These are phyloP conservation scores for Pseudocercospora ulei DNA, from an alignment of 2,329 filamentous ascomycete genomes.

Conservation along the genomic window DNA sequence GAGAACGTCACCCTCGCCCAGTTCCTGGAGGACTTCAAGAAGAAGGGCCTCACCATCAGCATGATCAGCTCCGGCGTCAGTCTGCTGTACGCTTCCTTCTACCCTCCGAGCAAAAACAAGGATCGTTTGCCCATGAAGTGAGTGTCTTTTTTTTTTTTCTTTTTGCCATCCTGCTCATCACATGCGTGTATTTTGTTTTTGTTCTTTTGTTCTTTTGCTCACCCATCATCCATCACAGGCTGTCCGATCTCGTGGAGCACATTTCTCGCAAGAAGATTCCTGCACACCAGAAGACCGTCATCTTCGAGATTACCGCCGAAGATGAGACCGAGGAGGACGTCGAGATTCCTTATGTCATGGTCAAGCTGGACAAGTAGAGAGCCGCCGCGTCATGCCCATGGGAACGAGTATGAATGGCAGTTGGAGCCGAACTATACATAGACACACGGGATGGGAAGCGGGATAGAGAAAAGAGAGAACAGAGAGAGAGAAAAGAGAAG, in stretches of 20 bases:
- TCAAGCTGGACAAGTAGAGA: constrained; percentile 54
- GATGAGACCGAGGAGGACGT: constrained; percentile 85
- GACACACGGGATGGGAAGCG: too few species aligned
- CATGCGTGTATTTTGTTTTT: too few species aligned
- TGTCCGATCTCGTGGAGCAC: constrained; percentile 77
- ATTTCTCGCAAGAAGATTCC: constrained; percentile 90
- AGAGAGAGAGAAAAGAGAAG: too few species aligned
- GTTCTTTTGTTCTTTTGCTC: constrained; percentile 25
- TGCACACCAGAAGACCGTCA: constrained; percentile 84
- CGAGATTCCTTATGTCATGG: constrained; percentile 92
- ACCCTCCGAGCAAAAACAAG: constrained; percentile 69
- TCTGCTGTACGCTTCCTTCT: constrained; percentile 88
- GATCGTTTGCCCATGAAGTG: constrained; percentile 58
- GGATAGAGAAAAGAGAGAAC: too few species aligned
- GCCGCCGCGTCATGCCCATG: too few species aligned
- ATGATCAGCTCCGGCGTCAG: constrained; percentile 98
- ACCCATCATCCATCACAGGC: constrained; percentile 50
- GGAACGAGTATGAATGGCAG: too few species aligned
- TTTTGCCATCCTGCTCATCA: constrained; percentile 25
- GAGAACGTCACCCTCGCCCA: constrained; percentile 74
- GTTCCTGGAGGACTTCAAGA: constrained; percentile 71
- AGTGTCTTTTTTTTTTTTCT: constrained; percentile 13
- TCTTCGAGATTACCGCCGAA: constrained; percentile 91
- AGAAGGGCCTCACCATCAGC: constrained; percentile 67
- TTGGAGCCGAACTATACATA: too few species aligned